Conservation (phyloP, 1,284 basidiomycete species). For the Ustilago crameri region DNA sequence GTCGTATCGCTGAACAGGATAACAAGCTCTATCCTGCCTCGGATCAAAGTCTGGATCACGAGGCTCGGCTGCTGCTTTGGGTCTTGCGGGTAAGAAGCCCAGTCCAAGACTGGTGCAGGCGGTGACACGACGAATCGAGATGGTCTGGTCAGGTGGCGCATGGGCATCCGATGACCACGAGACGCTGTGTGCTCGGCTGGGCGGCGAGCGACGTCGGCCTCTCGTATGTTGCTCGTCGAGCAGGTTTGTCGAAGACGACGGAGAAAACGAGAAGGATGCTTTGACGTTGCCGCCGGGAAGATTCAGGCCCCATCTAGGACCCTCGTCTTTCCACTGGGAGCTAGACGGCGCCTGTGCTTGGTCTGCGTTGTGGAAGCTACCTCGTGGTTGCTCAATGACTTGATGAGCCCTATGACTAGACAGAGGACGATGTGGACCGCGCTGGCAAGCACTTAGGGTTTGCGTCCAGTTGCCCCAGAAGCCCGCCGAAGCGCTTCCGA, state of each 20-base stretch:
- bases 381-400: neutral
- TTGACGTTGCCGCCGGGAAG: slow-evolving; percentile 26
- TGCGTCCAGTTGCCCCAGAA: slow-evolving; percentile 58
- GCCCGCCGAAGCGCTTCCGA: slow-evolving; percentile 29
- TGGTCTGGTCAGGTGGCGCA: slow-evolving; percentile 41
- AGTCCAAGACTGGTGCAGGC: slow-evolving; percentile 33
- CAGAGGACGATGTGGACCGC: slow-evolving; percentile 46
- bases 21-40: slow-evolving; percentile 6
- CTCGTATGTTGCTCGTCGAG: slow-evolving; percentile 14
- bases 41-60: slow-evolving; percentile 35
- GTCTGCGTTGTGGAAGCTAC: slow-evolving; percentile 5
- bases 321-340: slow-evolving; percentile 2
- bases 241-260: neutral
- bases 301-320: slow-evolving; percentile 11
- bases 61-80: slow-evolving; percentile 43
- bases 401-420: slow-evolving; percentile 1
- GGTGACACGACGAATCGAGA: slow-evolving; percentile 46
- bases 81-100: slow-evolving; percentile 33
- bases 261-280: slow-evolving; percentile 14
- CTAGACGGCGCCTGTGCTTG: slow-evolving; percentile 10
- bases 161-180: slow-evolving; percentile 27
- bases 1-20: slow-evolving; percentile 9
- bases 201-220: slow-evolving; percentile 16
- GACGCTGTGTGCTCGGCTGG: slow-evolving; percentile 17
- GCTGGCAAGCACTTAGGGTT: slow-evolving; percentile 47